A percentile compares a stretch with the other conserved stretches of the same genome.
phyloP scores from a whole-genome alignment of 495 filamentous ascomycete genomes.

The Hyaloscypha finlandica region DNA sequence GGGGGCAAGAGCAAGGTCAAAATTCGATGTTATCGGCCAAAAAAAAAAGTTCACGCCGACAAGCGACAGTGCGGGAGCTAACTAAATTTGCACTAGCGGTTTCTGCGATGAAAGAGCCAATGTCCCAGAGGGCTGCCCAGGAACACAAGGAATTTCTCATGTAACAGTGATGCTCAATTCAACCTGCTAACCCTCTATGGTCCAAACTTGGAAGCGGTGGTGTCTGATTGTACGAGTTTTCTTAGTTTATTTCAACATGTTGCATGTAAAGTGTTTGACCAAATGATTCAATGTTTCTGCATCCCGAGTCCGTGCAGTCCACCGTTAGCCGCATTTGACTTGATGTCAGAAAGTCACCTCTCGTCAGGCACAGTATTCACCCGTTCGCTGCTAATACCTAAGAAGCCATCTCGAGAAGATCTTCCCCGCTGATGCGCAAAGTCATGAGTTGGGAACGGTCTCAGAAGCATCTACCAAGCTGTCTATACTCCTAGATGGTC shows the following conservation, averaged over 20 bases:
- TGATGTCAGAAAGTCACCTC: constrained; percentile 17
- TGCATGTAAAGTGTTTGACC: constrained; percentile 11
- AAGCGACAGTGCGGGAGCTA: background rate
- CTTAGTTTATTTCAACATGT: background rate
- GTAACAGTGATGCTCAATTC: background rate
- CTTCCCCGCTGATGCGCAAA: background rate
- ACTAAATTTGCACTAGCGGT: background rate
- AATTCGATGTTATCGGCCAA: background rate
- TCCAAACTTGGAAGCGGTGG: background rate
- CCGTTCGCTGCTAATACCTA: background rate
- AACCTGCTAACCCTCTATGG: background rate
- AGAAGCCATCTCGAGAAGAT: background rate
- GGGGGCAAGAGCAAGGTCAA: too few relatives aligned
- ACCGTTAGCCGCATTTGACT: constrained; percentile 19
- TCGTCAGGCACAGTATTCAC: background rate
- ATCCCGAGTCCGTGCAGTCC: constrained; percentile 13
- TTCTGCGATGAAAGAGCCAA: background rate
- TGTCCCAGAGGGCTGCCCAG: background rate
- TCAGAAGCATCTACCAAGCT: background rate
- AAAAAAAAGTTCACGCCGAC: constrained; percentile 19
- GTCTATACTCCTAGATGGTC: constrained; percentile 22
- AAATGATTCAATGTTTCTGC: constrained; percentile 4
- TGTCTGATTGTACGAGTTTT: background rate
- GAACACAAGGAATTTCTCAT: background rate
- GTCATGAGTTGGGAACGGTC: constrained; percentile 16